Conservation (phyloP, 2,329 filamentous ascomycete genomes). For the Ophiostoma piceae region DNA sequence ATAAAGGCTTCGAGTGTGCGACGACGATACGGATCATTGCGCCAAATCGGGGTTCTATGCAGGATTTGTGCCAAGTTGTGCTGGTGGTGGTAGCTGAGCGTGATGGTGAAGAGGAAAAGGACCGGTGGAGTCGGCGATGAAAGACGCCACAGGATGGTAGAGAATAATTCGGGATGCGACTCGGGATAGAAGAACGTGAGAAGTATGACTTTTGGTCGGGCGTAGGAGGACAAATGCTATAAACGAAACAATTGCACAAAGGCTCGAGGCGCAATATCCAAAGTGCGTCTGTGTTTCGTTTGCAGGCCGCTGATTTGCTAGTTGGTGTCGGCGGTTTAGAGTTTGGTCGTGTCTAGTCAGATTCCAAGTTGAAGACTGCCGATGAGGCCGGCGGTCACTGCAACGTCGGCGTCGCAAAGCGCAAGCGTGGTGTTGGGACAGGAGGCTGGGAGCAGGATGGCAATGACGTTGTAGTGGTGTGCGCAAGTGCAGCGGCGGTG, state of each 20-base stretch:
- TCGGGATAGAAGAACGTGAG: not conserved
- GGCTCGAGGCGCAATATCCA: not conserved
- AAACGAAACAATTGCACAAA: not conserved
- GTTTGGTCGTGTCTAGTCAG: too few species aligned
- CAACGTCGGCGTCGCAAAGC: not conserved
- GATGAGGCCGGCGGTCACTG: not conserved
- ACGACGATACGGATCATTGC: constrained; percentile 20
- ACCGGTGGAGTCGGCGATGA: not conserved
- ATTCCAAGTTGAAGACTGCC: not conserved
- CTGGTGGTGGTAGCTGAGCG: constrained; percentile 5
- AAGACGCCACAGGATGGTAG: not conserved
- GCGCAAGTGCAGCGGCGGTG: not conserved
- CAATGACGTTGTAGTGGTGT: not conserved
- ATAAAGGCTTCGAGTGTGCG: not conserved
- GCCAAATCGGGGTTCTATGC: not conserved
- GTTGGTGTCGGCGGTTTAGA: not conserved
- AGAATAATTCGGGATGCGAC: not conserved
- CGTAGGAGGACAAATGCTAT: not conserved
- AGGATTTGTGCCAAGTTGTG: not conserved
- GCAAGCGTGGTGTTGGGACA: not conserved
- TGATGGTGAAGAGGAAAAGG: not conserved
- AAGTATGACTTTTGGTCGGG: not conserved
- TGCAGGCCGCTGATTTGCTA: not conserved
- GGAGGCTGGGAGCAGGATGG: not conserved
- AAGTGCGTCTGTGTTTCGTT: not conserved